Conservation (phyloP, 1,284 basidiomycete genomes). For the Tausonia pullulans region DNA sequence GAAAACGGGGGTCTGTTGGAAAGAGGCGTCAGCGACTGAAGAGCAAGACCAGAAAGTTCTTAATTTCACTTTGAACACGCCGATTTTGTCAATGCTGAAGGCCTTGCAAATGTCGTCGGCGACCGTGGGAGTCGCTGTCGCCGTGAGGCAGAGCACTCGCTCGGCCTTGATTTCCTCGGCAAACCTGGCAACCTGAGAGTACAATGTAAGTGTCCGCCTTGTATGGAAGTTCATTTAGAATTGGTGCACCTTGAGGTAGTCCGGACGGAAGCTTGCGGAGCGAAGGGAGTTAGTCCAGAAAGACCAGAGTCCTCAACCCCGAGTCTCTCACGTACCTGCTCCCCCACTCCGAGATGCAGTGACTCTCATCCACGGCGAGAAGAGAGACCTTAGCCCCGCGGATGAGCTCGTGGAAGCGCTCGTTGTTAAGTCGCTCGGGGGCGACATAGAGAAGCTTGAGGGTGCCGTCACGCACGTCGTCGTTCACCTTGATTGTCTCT, state of each 20-base stretch:
- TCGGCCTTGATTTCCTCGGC: slow-evolving; percentile 23
- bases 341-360: slow-evolving; percentile 37
- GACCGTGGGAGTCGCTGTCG: slow-evolving; percentile 29
- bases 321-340: too few relatives aligned
- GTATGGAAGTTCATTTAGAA: slow-evolving; percentile 28
- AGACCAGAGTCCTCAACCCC: too few relatives aligned
- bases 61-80: slow-evolving; percentile 19
- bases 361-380: slow-evolving; percentile 28
- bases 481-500: slow-evolving; percentile 19
- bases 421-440: slow-evolving; percentile 22
- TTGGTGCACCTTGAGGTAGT: slow-evolving; percentile 1
- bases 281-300: too few relatives aligned
- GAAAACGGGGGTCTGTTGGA: slow-evolving; percentile 2
- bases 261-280: slow-evolving; percentile 22
- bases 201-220: slow-evolving; percentile 24
- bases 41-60: not conserved
- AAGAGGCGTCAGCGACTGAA: not conserved
- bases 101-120: slow-evolving; percentile 26
- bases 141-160: slow-evolving; percentile 29
- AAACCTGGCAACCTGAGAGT: slow-evolving; percentile 19
- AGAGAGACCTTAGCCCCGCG: slow-evolving; percentile 19
- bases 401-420: slow-evolving; percentile 22
- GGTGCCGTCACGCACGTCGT: not conserved
- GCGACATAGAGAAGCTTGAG: slow-evolving; percentile 15
- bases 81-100: slow-evolving; percentile 20